These are phyloP conservation scores for Marasmius oreades DNA, from an alignment of 1,284 basidiomycete species.

Conservation along the genomic window DNA sequence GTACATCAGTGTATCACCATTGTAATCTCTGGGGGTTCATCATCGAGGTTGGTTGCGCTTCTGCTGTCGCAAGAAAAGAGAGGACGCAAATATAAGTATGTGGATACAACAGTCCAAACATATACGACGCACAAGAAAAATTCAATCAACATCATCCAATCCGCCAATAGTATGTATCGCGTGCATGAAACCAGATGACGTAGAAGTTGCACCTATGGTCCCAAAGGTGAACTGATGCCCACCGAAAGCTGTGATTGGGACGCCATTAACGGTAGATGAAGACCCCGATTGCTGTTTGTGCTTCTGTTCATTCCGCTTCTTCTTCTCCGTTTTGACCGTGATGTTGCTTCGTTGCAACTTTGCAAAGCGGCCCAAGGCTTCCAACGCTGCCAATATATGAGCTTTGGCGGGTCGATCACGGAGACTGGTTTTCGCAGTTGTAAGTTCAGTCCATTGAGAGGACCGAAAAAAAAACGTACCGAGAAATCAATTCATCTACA, in stretches of 20 bases:
- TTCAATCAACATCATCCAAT: slow-evolving; percentile 29
- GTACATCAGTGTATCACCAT: no score
- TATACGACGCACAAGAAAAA: background rate
- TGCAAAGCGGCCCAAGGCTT: slow-evolving; percentile 43
- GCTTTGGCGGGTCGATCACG: slow-evolving; percentile 48
- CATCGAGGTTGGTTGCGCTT: no score
- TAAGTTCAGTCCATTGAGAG: background rate
- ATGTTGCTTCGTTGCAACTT: slow-evolving; percentile 44
- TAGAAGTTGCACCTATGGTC: background rate
- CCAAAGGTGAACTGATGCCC: background rate
- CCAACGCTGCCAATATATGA: slow-evolving; percentile 49
- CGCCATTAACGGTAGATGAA: no score
- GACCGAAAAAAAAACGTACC: slow-evolving; percentile 31
- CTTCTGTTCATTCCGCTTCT: slow-evolving; percentile 17
- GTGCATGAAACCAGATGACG: background rate
- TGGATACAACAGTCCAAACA: background rate
- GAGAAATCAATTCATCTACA: slow-evolving; percentile 48
- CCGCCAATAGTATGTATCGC: slow-evolving; percentile 18
- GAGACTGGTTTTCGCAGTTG: slow-evolving; percentile 31
- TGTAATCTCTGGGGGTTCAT: no score
- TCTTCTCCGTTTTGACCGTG: slow-evolving; percentile 11
- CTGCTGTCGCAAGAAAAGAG: no score
- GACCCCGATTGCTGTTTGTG: slow-evolving; percentile 8
- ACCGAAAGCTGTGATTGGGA: background rate
- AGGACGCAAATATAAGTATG: background rate